Evolutionary conservation across 768 basidiomycete species (phyloP).

Genomic region (Lactifluus rugatus): DNA sequence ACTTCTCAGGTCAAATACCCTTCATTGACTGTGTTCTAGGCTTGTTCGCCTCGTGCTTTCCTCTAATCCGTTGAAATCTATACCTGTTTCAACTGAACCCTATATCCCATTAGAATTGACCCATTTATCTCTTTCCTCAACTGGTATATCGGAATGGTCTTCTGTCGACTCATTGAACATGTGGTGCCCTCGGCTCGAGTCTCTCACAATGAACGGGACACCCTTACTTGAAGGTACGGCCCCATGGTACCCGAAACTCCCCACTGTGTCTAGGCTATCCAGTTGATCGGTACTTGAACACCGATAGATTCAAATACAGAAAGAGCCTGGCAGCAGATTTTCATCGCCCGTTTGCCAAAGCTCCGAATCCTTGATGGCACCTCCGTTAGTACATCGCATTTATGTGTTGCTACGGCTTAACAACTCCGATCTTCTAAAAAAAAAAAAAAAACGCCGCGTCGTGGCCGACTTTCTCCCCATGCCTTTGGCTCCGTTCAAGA

Average conservation of each 20-base stretch:
- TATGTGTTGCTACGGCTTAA: neutral
- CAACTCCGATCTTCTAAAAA: neutral
- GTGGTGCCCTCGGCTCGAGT: constrained; percentile 63
- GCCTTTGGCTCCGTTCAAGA: constrained; percentile 31
- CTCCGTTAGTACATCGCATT: constrained; percentile 33
- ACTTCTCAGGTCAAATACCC: neutral
- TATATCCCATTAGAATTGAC: constrained; percentile 32
- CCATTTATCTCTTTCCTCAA: constrained; percentile 56
- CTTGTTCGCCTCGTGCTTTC: constrained; percentile 58
- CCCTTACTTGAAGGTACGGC: constrained; percentile 50
- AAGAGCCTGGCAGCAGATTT: constrained; percentile 44
- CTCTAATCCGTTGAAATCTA: constrained; percentile 41
- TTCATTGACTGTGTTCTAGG: constrained; percentile 29
- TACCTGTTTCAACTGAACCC: constrained; percentile 25
- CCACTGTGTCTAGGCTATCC: neutral
- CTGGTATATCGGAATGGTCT: constrained; percentile 48
- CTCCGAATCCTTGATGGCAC: constrained; percentile 56
- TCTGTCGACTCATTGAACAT: constrained; percentile 52
- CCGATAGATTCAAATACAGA: constrained; percentile 29
- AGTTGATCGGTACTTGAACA: neutral
- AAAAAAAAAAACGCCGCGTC: neutral
- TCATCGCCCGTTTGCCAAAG: constrained; percentile 59
- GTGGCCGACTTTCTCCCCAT: neutral
- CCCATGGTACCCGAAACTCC: neutral
- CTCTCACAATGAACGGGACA: constrained; percentile 52